Base-by-base conservation (phyloP, 1,139 yeast species). In the Candida gigantensis region DNA sequence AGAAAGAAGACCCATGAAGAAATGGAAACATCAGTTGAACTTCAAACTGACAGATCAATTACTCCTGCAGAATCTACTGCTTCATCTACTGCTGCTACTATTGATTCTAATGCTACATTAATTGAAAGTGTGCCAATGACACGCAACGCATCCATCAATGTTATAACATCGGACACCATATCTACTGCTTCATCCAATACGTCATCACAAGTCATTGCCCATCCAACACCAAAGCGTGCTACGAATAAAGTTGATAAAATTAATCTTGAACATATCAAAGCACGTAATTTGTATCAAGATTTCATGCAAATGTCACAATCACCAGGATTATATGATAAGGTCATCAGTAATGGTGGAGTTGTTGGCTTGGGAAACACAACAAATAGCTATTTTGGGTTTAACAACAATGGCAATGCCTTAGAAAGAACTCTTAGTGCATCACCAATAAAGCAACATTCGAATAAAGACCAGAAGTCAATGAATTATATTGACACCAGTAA, bases 401-500 rank as follows among this genome's bases (percentile, higher is more conserved):
- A 10, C 9, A 8, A 8, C 8, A 21, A 21, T 21, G 24, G 24
- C 5, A 21, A 6, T 6, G 37, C 28, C 12, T 33, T 41, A 20
- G 36, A 39, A 26, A 33, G 40, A 34, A 35, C 39, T 4, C 28
- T 36, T 7, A 46, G 37, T 14, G 34, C 49, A 10, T 49, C 53
- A 6, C 53, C 53, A 18, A 43, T 47, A 9, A 48, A 37, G 33
- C 31, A 23, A 33, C 31, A 23, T 23, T 23, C 3, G 34, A 28
- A 10, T 25, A 34, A 35, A 6, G 40, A 39, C 4, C 40, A 36
- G 35, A 46, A 46, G 27, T 43, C 47, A 15, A 55, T 56, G 32
- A 64, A 63, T 44, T 58, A 62, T 42, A 53, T 68, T 32, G 70
- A 68, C 40, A 58, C 66, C 29, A 58, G 54, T 34, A 58, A 53